Evolutionary conservation across 345 rosid genomes (phyloP).

Genomic region (Mercurialis annua): DNA sequence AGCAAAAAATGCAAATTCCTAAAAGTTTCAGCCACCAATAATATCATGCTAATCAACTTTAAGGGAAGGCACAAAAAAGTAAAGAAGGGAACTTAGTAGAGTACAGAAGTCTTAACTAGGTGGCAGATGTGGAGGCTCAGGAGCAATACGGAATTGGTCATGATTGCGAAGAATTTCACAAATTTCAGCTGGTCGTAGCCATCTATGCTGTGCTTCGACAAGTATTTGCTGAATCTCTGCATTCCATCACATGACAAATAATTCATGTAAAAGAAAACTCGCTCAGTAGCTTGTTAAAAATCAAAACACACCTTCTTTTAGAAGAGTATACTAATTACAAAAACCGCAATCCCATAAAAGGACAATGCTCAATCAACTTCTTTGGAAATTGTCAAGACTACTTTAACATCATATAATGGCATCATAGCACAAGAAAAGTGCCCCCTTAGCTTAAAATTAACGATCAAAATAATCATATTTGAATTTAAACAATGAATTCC

Average conservation of each 20-base stretch:
- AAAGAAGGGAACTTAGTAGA: not conserved
- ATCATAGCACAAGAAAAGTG: too few species aligned
- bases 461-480: too few species aligned
- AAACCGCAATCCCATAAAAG: too few species aligned
- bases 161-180: conserved; percentile 79
- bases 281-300: not conserved
- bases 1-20: not conserved
- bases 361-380: not conserved
- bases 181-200: conserved; percentile 96
- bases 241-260: conserved; percentile 1
- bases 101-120: conserved; percentile 47
- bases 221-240: conserved; percentile 81
- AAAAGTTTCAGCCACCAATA: not conserved
- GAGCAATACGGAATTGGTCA: conserved; percentile 54
- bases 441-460: too few species aligned
- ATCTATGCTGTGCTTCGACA: conserved; percentile 77
- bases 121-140: conserved; percentile 73
- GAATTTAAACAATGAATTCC: too few species aligned
- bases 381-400: not conserved
- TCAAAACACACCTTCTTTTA: not conserved
- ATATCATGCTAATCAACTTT: not conserved
- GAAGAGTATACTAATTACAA: not conserved
- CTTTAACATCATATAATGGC: too few species aligned
- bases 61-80: not conserved
- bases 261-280: not conserved